phyloP scores from a whole-genome alignment of 306 rosid species.

The Pueraria montana region DNA sequence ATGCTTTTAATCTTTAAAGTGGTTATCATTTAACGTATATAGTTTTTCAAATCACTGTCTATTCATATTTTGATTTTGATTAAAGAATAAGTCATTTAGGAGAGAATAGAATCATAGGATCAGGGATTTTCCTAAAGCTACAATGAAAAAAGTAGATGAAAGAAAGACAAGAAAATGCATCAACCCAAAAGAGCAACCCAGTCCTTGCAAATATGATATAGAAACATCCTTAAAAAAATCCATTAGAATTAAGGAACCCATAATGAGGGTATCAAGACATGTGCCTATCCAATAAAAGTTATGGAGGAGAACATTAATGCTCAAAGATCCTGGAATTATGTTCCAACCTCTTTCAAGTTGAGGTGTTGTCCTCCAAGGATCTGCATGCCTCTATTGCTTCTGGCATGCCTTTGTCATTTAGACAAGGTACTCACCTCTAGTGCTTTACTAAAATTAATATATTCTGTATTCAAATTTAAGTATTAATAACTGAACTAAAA shows the following conservation, averaged over 20 bases:
- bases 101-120: not conserved
- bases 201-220: not conserved
- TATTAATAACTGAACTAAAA: not conserved
- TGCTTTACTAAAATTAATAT: not conserved
- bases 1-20: not conserved
- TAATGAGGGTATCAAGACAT: constrained; percentile 7
- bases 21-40: not conserved
- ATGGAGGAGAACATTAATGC: not conserved
- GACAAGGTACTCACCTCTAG: not conserved
- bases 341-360: not conserved
- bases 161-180: not conserved
- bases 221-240: not conserved
- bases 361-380: not conserved
- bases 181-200: not conserved
- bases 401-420: not conserved
- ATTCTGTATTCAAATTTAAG: too few relatives aligned
- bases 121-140: not conserved
- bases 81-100: not conserved
- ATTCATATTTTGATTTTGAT: not conserved
- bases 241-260: not conserved
- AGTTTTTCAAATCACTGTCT: not conserved
- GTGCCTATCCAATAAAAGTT: not conserved
- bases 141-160: not conserved
- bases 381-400: not conserved
- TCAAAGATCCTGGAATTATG: not conserved